Percentiles rank a stretch among this genome's conserved stretches.
phyloP scores from a whole-genome alignment of 139 green algal species.

The Auxenochlorella pyrenoidosa region DNA sequence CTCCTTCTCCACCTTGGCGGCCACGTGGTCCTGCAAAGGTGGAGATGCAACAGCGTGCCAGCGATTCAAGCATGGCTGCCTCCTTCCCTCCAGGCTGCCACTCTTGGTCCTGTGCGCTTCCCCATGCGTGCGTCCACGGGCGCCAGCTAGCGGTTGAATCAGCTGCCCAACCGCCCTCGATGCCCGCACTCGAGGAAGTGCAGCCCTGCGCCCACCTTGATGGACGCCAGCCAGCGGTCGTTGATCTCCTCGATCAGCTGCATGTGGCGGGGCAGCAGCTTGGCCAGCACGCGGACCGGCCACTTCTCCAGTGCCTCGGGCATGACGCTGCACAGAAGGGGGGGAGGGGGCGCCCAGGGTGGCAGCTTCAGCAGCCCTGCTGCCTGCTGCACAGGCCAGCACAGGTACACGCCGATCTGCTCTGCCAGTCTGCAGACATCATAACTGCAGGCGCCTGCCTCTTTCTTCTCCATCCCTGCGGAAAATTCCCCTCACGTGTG shows the following conservation, averaged over 20 bases:
- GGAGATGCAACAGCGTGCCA: neutral
- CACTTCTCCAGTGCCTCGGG: constrained; percentile 99
- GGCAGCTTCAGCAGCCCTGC: neutral
- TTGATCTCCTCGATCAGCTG: constrained; percentile 94
- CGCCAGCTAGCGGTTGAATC: too few relatives aligned
- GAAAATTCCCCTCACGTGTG: constrained; percentile 76
- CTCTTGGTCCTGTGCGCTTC: too few relatives aligned
- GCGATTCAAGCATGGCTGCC: too few relatives aligned
- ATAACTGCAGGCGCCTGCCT: neutral
- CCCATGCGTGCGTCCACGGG: too few relatives aligned
- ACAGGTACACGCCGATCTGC: neutral
- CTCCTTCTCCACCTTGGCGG: constrained; percentile 19
- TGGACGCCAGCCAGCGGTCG: constrained; percentile 55
- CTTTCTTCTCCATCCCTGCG: neutral
- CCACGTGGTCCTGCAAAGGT: constrained; percentile 6
- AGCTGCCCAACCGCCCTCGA: neutral
- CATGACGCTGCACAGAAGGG: constrained; percentile 75
- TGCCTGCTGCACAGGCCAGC: neutral
- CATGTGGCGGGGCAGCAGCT: constrained; percentile 97
- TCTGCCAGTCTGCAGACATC: neutral
- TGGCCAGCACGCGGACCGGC: constrained; percentile 86
- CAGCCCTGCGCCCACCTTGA: constrained; percentile 42
- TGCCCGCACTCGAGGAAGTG: neutral
- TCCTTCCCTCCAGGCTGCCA: too few relatives aligned
- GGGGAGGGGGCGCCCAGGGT: too few relatives aligned